phyloP scores from a whole-genome alignment of 2,329 filamentous ascomycete genomes.

The Pseudocercospora cruenta region DNA sequence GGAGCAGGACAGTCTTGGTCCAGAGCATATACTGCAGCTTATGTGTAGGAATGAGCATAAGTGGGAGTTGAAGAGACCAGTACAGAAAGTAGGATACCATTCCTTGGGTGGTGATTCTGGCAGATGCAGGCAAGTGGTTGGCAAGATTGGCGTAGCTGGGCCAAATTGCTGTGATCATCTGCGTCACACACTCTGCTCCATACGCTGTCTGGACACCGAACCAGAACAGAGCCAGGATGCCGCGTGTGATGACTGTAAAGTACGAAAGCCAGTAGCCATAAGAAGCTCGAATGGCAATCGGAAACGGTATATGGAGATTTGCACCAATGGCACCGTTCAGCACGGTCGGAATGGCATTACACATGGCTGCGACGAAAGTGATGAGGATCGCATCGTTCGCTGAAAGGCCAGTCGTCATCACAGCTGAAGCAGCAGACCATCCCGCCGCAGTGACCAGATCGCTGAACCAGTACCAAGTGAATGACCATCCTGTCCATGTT shows the following conservation, averaged over 20 bases:
- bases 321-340: slow-evolving; percentile 53
- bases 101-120: slow-evolving; percentile 48
- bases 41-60: slow-evolving; percentile 42
- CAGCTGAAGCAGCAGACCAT: slow-evolving; percentile 46
- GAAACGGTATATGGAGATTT: slow-evolving; percentile 51
- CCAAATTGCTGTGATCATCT: slow-evolving; percentile 38
- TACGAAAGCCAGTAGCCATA: slow-evolving; percentile 29
- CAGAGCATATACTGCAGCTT: slow-evolving; percentile 24
- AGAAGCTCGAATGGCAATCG: slow-evolving; percentile 20
- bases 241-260: slow-evolving; percentile 28
- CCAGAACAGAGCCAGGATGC: slow-evolving; percentile 32
- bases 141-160: slow-evolving; percentile 42
- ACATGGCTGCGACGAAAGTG: slow-evolving; percentile 46
- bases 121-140: slow-evolving; percentile 44
- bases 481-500: slow-evolving; percentile 42
- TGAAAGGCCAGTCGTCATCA: slow-evolving; percentile 55
- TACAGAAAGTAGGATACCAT: slow-evolving; percentile 48
- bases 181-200: slow-evolving; percentile 23
- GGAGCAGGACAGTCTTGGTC: slow-evolving; percentile 45
- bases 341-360: slow-evolving; percentile 62
- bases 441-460: slow-evolving; percentile 44
- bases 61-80: slow-evolving; percentile 47
- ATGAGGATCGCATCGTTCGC: slow-evolving; percentile 52
- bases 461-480: slow-evolving; percentile 45
- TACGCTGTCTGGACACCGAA: slow-evolving; percentile 28